A percentile compares a stretch with the other conserved stretches of the same genome.
phyloP scores from a whole-genome alignment of 2,329 filamentous ascomycete species.

The Penicillium sp. region DNA sequence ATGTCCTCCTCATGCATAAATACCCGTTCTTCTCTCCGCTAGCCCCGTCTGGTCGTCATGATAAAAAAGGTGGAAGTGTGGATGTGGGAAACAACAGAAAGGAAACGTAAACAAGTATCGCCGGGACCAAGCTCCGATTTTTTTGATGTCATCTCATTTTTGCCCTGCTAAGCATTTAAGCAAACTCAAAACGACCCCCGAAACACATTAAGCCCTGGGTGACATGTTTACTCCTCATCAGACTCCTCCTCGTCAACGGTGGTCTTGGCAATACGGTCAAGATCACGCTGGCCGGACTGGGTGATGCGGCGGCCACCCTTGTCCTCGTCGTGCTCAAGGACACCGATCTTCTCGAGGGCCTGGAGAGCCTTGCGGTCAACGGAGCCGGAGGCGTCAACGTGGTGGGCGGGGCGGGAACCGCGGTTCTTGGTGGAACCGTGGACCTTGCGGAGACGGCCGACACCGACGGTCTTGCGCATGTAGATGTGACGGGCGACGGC shows the following conservation, averaged over 20 bases:
- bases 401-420: slow-evolving; percentile 83
- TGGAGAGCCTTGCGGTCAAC: slow-evolving; percentile 98
- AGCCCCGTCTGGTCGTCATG: slow-evolving; percentile 31
- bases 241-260: slow-evolving; percentile 52
- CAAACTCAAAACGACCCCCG: slow-evolving; percentile 27
- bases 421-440: slow-evolving; percentile 98
- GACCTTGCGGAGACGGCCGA: slow-evolving; percentile 93
- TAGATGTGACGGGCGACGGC: slow-evolving; percentile 98
- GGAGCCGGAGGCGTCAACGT: slow-evolving; percentile 91
- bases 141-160: slow-evolving; percentile 26
- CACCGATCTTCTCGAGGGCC: slow-evolving; percentile 98
- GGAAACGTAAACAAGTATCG: slow-evolving; percentile 23
- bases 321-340: slow-evolving; percentile 95
- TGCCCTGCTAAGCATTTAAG: slow-evolving; percentile 11
- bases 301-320: slow-evolving; percentile 99
- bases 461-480: slow-evolving; percentile 98
- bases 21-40: slow-evolving; percentile 23
- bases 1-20: slow-evolving; percentile 26
- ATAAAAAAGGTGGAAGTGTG: slow-evolving; percentile 11
- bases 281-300: slow-evolving; percentile 96
- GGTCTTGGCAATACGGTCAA: slow-evolving; percentile 91
- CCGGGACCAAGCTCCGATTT: slow-evolving; percentile 30
- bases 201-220: slow-evolving; percentile 28
- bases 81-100: slow-evolving; percentile 25
- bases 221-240: slow-evolving; percentile 45